Evolutionary conservation across 2,329 filamentous ascomycete species (phyloP).

Genomic region (Penicillium sp.): DNA sequence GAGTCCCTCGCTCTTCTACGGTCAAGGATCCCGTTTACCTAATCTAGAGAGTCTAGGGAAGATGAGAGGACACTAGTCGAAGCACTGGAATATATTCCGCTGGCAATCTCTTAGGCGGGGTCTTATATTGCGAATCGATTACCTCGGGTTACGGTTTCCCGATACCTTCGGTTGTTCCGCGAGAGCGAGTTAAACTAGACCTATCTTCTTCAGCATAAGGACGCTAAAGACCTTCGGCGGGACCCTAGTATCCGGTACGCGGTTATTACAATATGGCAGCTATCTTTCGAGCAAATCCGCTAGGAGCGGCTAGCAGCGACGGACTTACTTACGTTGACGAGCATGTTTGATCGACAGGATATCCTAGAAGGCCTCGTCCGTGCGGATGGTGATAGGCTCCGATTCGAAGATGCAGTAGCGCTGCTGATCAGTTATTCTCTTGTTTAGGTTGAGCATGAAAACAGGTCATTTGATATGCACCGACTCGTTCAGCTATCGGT

Average conservation of each 20-base stretch:
- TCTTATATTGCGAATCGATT: slow-evolving; percentile 31
- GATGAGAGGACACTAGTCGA: slow-evolving; percentile 15
- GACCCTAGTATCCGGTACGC: slow-evolving; percentile 42
- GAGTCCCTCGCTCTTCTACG: slow-evolving; percentile 17
- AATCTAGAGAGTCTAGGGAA: slow-evolving; percentile 12
- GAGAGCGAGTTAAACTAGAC: slow-evolving; percentile 36
- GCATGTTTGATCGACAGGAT: slow-evolving; percentile 24
- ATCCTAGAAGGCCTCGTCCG: slow-evolving; percentile 21
- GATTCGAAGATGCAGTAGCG: slow-evolving; percentile 28
- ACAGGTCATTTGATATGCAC: slow-evolving; percentile 31
- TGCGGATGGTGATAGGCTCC: neutral
- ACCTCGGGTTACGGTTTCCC: slow-evolving; percentile 35
- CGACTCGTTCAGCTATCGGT: slow-evolving; percentile 33
- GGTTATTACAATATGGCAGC: slow-evolving; percentile 43
- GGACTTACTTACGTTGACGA: slow-evolving; percentile 25
- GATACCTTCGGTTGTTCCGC: slow-evolving; percentile 44
- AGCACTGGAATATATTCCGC: slow-evolving; percentile 13
- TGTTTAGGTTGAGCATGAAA: slow-evolving; percentile 10
- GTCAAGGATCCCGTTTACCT: slow-evolving; percentile 3
- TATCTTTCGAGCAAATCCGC: slow-evolving; percentile 35
- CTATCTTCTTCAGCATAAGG: slow-evolving; percentile 32
- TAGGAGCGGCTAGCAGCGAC: slow-evolving; percentile 8
- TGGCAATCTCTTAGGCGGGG: slow-evolving; percentile 34
- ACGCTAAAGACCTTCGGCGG: slow-evolving; percentile 37
- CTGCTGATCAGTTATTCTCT: slow-evolving; percentile 27